Base-by-base conservation (phyloP, 2,329 filamentous ascomycete species). In the Gyromitra esculenta region DNA sequence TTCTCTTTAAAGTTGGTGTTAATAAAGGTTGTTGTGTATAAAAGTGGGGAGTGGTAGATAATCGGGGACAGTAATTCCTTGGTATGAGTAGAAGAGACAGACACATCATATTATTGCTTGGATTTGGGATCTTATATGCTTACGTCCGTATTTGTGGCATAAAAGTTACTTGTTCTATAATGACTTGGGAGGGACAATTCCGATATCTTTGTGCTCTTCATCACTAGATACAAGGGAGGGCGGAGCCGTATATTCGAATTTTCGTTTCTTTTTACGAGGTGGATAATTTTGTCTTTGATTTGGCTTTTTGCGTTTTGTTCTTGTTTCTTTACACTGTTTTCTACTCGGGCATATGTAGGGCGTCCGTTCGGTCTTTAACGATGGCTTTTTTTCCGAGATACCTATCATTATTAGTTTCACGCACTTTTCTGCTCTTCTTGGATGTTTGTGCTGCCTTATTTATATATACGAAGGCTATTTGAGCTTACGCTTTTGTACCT, bases 281-380 rank as follows among this genome's bases (percentile, higher is more conserved):
- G 71, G 64, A 62, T 64, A 60, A 35, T 73, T 57, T 60, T 60
- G 56, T 35, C 21, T 75, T 75, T 73, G 57, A 48, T 18, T 71
- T 64, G 15, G 25, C 18, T 43, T 41, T 65, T 67, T 59, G 56
- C 8, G 6, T 39, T 54, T 62, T 68, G 50, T 63, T 60, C 45
- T 52, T 57, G 31, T 56, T 75, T 70, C 37, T 64, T 64, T 72
- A 25, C n/a, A 31, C 59, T 57, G 21, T 69, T 56, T 70, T 62
- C 59, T 71, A 64, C 39, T 50, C 66, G 41, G 72, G 64, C 64
- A 57, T 67, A 52, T 65, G 6, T 15, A 57, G 64, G 64, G 72
- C 72, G 72, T 75, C 72, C 57, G 43, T 75, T 75, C 41, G 59
- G 65, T 70, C 59, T 75, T 70, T 59, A 71, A 71, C 72, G 59